Percentiles rank a stretch among this genome's conserved stretches.
Conservation (phyloP, 1,139 yeast genomes). For the Taphrina pruni region DNA sequence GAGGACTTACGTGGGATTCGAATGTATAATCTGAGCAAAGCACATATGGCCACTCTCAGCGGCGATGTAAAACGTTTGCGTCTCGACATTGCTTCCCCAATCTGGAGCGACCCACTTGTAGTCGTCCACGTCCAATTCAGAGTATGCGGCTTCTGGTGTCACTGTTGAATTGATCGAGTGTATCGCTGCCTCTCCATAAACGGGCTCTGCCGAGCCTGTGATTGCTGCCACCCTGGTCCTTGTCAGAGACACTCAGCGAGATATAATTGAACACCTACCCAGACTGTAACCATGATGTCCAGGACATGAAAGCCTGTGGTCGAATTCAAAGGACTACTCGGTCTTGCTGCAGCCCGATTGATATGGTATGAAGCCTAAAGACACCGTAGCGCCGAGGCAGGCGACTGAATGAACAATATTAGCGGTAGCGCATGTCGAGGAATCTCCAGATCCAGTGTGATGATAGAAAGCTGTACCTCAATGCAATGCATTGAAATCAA, state of each 20-base stretch:
- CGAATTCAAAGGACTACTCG: background rate
- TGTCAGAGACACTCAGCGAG: background rate
- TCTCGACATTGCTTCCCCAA: conserved; percentile 83
- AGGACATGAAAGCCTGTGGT: conserved; percentile 23
- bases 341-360: background rate
- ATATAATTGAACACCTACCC: conserved; percentile 5
- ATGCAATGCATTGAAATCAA: background rate
- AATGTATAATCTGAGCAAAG: conserved; percentile 92
- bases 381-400: background rate
- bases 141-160: conserved; percentile 59
- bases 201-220: conserved; percentile 97
- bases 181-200: conserved; percentile 89
- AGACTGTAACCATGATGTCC: conserved; percentile 40
- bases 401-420: background rate
- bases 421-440: background rate
- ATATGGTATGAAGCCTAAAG: too few species aligned
- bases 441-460: background rate
- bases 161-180: conserved; percentile 76
- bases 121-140: conserved; percentile 66
- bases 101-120: conserved; percentile 75
- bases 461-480: background rate
- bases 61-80: conserved; percentile 88
- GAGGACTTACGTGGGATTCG: conserved; percentile 83
- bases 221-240: conserved; percentile 74
- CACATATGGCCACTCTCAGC: conserved; percentile 68